A percentile compares a stretch with the other conserved stretches of the same genome.
Evolutionary conservation across 148 eudicot genomes (phyloP).

Genomic region (Amaranthus cruentus): DNA sequence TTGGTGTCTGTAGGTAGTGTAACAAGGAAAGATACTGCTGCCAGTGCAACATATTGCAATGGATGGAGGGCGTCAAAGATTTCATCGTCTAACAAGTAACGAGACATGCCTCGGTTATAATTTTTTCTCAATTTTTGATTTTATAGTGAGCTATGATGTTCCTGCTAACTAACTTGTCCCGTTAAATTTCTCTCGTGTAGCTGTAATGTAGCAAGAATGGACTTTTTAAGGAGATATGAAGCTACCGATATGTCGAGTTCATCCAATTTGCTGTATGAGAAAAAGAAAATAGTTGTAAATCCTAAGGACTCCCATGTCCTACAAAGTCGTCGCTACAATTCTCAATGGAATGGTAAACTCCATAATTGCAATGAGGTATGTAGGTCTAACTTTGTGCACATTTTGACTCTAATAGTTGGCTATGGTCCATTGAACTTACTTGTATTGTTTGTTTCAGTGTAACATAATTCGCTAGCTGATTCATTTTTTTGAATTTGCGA

Average conservation of each 20-base stretch:
- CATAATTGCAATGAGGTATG: conserved; percentile 15
- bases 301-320: conserved; percentile 14
- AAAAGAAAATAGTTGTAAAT: conserved; percentile 10
- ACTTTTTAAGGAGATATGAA: conserved; percentile 13
- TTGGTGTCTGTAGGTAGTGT: conserved; percentile 3
- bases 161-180: background rate
- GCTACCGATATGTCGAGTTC: conserved; percentile 19
- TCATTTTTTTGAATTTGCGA: too few species aligned
- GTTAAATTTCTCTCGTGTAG: conserved; percentile 23
- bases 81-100: conserved; percentile 22
- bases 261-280: conserved; percentile 8
- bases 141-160: background rate
- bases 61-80: conserved; percentile 7
- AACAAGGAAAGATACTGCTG: conserved; percentile 1
- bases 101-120: background rate
- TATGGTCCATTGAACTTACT: conserved; percentile 2
- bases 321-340: conserved; percentile 29
- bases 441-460: background rate
- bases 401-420: background rate
- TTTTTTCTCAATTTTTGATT: background rate
- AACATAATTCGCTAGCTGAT: too few species aligned
- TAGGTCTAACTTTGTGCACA: conserved; percentile 9
- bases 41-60: conserved; percentile 5
- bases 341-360: conserved; percentile 18
- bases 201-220: conserved; percentile 22